phyloP scores from a whole-genome alignment of 2,329 filamentous ascomycete genomes.

The Cryoendolithus antarcticus region DNA sequence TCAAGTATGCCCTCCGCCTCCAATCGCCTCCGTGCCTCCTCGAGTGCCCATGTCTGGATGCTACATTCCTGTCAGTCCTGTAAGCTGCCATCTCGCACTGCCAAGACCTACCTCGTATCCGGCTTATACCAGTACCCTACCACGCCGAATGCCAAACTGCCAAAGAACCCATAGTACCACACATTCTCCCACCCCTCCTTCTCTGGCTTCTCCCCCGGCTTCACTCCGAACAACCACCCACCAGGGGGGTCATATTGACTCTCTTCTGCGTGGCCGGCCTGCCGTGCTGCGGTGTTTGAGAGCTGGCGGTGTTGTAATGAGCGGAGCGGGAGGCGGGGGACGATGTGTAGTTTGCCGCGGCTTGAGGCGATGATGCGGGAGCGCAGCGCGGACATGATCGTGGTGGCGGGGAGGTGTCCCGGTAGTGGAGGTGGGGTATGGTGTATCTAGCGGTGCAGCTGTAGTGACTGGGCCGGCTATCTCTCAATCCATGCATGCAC shows the following conservation, averaged over 20 bases:
- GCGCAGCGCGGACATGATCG: constrained; percentile 18
- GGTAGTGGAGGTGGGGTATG: too few species aligned
- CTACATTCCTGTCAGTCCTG: constrained; percentile 36
- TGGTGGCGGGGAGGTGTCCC: too few species aligned
- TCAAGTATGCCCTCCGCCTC: constrained; percentile 89
- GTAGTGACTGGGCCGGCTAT: too few species aligned
- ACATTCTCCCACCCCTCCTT: constrained; percentile 92
- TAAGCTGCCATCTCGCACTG: neutral
- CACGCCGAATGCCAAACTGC: constrained; percentile 58
- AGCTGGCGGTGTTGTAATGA: constrained; percentile 17
- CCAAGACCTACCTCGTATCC: constrained; percentile 78
- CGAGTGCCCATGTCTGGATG: constrained; percentile 98
- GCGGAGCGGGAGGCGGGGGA: constrained; percentile 16
- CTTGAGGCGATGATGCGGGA: constrained; percentile 18
- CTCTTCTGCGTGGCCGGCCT: constrained; percentile 52
- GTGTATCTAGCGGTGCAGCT: too few species aligned
- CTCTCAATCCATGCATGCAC: too few species aligned
- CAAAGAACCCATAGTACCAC: constrained; percentile 75
- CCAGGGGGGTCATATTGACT: constrained; percentile 78
- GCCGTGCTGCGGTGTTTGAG: constrained; percentile 20
- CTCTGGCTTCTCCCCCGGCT: constrained; percentile 89
- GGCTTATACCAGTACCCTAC: constrained; percentile 93
- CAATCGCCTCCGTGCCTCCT: constrained; percentile 89
- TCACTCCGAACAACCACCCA: constrained; percentile 88
- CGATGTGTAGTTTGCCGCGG: constrained; percentile 21